A percentile compares a stretch with the other conserved stretches of the same genome.
Evolutionary conservation across 148 eudicot genomes (phyloP).

Genomic region (Silene conica): DNA sequence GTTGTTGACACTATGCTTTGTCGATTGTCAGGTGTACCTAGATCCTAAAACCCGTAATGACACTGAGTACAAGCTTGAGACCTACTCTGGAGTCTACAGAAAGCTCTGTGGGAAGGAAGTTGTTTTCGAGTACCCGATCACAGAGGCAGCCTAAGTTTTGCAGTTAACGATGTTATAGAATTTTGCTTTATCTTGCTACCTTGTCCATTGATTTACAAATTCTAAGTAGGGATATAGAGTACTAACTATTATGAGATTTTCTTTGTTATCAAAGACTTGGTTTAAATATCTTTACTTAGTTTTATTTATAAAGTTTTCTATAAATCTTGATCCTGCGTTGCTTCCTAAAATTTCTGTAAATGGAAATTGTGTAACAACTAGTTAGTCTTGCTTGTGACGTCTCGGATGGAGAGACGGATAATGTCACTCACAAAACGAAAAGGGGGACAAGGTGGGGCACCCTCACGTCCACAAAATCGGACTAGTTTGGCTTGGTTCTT

Average conservation of each 20-base stretch:
- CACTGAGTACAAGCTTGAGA: constrained; percentile 90
- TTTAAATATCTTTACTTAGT: constrained; percentile 5
- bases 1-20: background rate
- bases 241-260: constrained; percentile 23
- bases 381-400: no score
- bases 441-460: no score
- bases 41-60: constrained; percentile 83
- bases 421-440: no score
- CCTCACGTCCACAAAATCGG: no score
- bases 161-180: constrained; percentile 17
- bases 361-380: no score
- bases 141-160: constrained; percentile 45
- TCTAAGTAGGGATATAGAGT: constrained; percentile 11
- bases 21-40: constrained; percentile 49
- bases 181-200: constrained; percentile 13
- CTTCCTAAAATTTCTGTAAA: no score
- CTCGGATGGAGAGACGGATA: no score
- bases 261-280: constrained; percentile 17
- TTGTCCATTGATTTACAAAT: constrained; percentile 25
- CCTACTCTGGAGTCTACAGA: constrained; percentile 74
- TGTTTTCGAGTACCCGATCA: constrained; percentile 46
- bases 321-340: no score
- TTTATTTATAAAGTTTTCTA: no score
- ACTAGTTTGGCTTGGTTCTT: no score
- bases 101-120: constrained; percentile 19